Percentiles rank a stretch among this genome's conserved stretches.
Evolutionary conservation across 1,139 yeast species (phyloP).

Genomic region (Barnettozyma hawaiiensis): DNA sequence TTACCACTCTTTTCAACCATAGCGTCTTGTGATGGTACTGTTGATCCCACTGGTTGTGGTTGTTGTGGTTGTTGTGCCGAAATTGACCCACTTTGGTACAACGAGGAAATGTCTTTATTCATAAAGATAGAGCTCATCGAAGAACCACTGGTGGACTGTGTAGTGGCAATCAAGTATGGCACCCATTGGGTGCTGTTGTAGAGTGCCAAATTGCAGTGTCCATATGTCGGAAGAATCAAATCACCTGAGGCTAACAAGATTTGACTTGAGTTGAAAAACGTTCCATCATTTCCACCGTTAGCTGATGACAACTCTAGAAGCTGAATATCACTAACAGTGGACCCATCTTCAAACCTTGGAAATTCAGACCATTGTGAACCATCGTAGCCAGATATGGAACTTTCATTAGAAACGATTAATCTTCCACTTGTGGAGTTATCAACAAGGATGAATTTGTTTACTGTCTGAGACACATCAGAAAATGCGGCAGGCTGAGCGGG

Average conservation of each 20-base stretch:
- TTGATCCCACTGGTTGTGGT: no score
- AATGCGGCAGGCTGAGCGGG: conserved; percentile 20
- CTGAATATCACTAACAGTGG: conserved; percentile 29
- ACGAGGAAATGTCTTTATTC: conserved; percentile 32
- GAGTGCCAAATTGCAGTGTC: conserved; percentile 60
- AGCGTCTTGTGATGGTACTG: conserved; percentile 17
- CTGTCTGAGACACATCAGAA: conserved; percentile 34
- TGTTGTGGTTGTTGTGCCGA: conserved; percentile 20
- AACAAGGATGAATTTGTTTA: conserved; percentile 44
- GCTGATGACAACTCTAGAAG: conserved; percentile 29
- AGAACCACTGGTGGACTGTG: conserved; percentile 18
- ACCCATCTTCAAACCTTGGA: conserved; percentile 11
- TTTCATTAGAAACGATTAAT: conserved; percentile 50
- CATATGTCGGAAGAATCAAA: conserved; percentile 46
- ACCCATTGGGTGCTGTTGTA: conserved; percentile 69
- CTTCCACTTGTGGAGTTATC: conserved; percentile 45
- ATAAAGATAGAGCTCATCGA: conserved; percentile 27
- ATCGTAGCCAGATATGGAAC: conserved; percentile 45
- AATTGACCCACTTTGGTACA: conserved; percentile 27
- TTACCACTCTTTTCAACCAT: conserved; percentile 21
- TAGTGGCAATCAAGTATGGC: conserved; percentile 46
- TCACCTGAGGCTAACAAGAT: conserved; percentile 60
- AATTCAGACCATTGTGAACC: conserved; percentile 42
- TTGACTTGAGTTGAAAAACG: conserved; percentile 31
- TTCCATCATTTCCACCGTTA: conserved; percentile 29